These are phyloP conservation scores for Schizonepeta tenuifolia DNA, from an alignment of 257 asterid species.

Conservation along the genomic window DNA sequence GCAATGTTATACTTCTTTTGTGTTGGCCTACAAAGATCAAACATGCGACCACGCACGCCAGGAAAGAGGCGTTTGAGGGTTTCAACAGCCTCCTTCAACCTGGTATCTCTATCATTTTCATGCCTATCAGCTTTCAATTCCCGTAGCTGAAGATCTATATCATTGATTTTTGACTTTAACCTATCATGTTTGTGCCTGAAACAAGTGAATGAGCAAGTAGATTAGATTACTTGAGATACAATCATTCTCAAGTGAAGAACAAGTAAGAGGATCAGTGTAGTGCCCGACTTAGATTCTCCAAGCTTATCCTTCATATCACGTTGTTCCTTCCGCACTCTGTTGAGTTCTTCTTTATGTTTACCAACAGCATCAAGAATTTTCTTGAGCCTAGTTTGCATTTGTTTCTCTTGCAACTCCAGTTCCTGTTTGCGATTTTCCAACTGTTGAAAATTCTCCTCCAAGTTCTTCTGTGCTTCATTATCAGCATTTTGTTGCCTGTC, in stretches of 20 bases:
- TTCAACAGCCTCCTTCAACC: constrained; percentile 87
- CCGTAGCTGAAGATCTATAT: constrained; percentile 78
- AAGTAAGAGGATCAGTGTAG: constrained; percentile 33
- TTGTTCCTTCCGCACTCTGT: constrained; percentile 73
- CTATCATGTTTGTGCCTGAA: constrained; percentile 71
- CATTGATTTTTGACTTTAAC: constrained; percentile 77
- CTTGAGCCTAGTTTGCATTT: constrained; percentile 75
- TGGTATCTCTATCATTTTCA: constrained; percentile 92
- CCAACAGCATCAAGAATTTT: constrained; percentile 78
- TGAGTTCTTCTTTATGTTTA: constrained; percentile 76
- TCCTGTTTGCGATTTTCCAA: constrained; percentile 83
- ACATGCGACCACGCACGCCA: constrained; percentile 99
- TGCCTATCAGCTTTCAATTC: constrained; percentile 96
- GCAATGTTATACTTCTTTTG: constrained; percentile 95
- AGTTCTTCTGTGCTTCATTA: constrained; percentile 78
- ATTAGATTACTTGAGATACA: constrained; percentile 28
- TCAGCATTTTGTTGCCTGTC: constrained; percentile 97
- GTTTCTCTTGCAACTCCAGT: constrained; percentile 86
- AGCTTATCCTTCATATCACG: constrained; percentile 87
- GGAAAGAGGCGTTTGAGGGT: constrained; percentile 91
- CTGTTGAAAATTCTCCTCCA: constrained; percentile 96
- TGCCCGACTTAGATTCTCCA: constrained; percentile 66
- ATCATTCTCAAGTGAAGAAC: constrained; percentile 26
- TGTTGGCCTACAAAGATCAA: constrained; percentile 96
- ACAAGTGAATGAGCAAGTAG: constrained; percentile 17